A percentile compares a stretch with the other conserved stretches of the same genome.
phyloP scores from a whole-genome alignment of 2,329 filamentous ascomycete species.

The Aureobasidium zeae region DNA sequence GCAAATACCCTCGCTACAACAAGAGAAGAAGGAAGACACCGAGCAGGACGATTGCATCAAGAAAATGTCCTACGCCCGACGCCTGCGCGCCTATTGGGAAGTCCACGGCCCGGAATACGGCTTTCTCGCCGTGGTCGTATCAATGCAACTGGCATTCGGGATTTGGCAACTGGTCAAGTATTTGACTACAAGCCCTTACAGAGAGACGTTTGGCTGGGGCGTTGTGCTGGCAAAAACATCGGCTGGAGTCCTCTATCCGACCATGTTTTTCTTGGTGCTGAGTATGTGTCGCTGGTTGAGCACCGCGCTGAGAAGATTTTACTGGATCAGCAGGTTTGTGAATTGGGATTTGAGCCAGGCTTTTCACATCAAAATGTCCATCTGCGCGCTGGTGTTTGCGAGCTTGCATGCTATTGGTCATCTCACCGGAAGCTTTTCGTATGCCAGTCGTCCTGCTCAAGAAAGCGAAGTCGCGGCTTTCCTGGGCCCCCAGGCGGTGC shows the following conservation, averaged over 20 bases:
- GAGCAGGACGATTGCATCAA: constrained; percentile 38
- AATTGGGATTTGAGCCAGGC: constrained; percentile 49
- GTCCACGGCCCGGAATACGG: constrained; percentile 45
- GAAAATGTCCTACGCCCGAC: constrained; percentile 38
- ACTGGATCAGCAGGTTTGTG: constrained; percentile 45
- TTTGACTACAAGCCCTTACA: constrained; percentile 36
- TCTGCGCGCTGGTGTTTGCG: constrained; percentile 41
- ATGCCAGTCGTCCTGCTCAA: constrained; percentile 38
- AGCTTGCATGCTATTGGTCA: constrained; percentile 48
- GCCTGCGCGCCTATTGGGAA: constrained; percentile 45
- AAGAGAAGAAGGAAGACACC: constrained; percentile 42
- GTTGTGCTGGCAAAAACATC: constrained; percentile 47
- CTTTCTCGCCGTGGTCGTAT: constrained; percentile 42
- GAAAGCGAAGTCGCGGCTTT: constrained; percentile 38
- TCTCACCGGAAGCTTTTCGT: constrained; percentile 44
- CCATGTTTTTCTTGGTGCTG: constrained; percentile 49
- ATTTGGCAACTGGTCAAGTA: constrained; percentile 50
- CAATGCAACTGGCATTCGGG: constrained; percentile 43
- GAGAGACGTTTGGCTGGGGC: constrained; percentile 47
- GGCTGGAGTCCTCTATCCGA: constrained; percentile 48
- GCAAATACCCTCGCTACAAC: constrained; percentile 49
- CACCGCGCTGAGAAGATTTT: constrained; percentile 44
- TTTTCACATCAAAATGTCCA: constrained; percentile 49
- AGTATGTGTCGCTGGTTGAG: constrained; percentile 51
- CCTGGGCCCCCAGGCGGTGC: constrained; percentile 38